Evolutionary conservation across 805 yeast genomes (phyloP), one percentile per base, ranked within the genome.

Genomic region (Teunomyces pallodes): DNA sequence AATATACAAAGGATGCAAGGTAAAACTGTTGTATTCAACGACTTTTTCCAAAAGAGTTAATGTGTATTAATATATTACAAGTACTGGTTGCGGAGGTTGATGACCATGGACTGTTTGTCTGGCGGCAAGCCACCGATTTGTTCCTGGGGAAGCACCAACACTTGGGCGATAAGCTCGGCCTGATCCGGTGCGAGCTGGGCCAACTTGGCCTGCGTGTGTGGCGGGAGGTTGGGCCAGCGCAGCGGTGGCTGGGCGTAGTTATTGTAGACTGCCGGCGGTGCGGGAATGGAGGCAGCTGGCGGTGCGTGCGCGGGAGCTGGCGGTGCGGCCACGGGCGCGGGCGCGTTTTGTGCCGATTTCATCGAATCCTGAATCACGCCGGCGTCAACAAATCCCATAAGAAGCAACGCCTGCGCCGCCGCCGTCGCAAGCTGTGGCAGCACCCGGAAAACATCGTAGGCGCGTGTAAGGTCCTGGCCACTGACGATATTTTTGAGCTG

Each of bases 301-400:
- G 45, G 31, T 35, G 38, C 28, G 36, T 42, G 29, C 24, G 32
- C 42, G 29, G 45, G 16, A 24, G 45, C 47, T 29, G 51, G 47
- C 36, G 45, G 45, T 30, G 51, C 52, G 14, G 27, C 43, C 43
- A 45, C 43, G 33, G 48, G 48, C 46, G 47, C 56, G 1, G 64
- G 56, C n/a, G 49, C 24, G 24, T 20, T 20, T 20, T 32, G 48
- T 2, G 59, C 46, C 2, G 70, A 52, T 31, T 66, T 68, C 69
- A 74, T 62, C 4, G 87, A 80, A 51, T 82, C 80, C 31, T 75
- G 74, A n/a, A 86, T 81, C n/a, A 84, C 86, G 40, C 80, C 82
- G 33, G 76, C 73, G 60, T 86, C 87, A 17, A 87, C 80, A 38
- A 87, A 75, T 0, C 94, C 95, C 91, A 87, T 86, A 42, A 86